These are phyloP conservation scores for Gnomoniopsis smithogilvyi DNA, from an alignment of 2,329 filamentous ascomycete genomes.

Conservation along the genomic window DNA sequence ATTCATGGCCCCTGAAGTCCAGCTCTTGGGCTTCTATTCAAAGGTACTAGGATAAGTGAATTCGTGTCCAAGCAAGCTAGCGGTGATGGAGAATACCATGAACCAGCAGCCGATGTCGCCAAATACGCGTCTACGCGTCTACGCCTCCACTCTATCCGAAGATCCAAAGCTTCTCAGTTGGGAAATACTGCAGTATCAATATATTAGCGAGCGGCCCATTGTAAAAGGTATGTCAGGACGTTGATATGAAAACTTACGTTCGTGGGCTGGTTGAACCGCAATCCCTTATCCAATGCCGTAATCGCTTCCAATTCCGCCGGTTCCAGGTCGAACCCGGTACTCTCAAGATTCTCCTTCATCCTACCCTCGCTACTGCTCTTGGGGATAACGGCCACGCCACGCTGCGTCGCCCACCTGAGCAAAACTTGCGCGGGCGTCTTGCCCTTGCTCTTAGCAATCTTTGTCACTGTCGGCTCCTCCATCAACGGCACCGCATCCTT, in stretches of 20 bases:
- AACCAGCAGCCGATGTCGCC: too few relatives aligned
- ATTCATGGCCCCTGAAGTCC: background rate
- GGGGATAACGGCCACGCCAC: conserved; percentile 76
- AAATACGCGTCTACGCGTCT: too few relatives aligned
- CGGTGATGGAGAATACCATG: background rate
- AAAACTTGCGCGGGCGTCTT: conserved; percentile 79
- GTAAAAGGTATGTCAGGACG: too few relatives aligned
- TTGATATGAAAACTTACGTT: conserved; percentile 21
- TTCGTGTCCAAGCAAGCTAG: background rate
- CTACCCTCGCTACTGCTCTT: conserved; percentile 59
- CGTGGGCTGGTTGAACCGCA: conserved; percentile 74
- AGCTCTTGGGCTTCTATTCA: background rate
- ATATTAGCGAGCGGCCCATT: background rate
- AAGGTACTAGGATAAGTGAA: too few relatives aligned
- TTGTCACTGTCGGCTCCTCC: conserved; percentile 62
- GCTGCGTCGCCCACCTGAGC: conserved; percentile 83
- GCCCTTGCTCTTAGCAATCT: conserved; percentile 64
- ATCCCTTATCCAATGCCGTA: conserved; percentile 57
- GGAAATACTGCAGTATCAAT: conserved; percentile 44
- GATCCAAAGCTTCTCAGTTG: conserved; percentile 54
- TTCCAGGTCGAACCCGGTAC: conserved; percentile 62
- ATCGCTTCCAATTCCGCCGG: conserved; percentile 66
- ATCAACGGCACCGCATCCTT: conserved; percentile 66
- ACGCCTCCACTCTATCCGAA: conserved; percentile 43
- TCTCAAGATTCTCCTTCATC: conserved; percentile 65